Percentiles rank a stretch among this genome's conserved stretches.
These are phyloP conservation scores for Stygiomarasmius scandens DNA, from an alignment of 1,284 basidiomycete species.

Conservation along the genomic window DNA sequence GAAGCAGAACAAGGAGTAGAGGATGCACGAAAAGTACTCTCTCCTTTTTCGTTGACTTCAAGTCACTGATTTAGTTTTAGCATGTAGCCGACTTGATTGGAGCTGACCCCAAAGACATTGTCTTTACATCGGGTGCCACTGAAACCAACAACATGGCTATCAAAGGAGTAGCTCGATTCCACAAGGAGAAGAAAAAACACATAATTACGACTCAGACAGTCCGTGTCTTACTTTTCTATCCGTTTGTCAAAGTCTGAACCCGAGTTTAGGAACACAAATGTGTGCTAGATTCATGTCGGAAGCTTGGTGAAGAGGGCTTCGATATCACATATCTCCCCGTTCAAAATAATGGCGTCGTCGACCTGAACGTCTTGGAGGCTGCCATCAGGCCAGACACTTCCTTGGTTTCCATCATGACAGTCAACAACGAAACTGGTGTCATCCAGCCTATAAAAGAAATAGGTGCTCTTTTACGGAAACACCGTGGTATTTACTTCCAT, in stretches of 20 bases:
- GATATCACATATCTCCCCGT: conserved; percentile 98
- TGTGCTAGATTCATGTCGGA: conserved; percentile 96
- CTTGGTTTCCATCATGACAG: conserved; percentile 95
- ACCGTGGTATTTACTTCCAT: conserved; percentile 93
- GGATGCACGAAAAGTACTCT: conserved; percentile 78
- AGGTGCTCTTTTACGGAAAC: conserved; percentile 79
- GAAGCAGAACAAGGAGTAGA: conserved; percentile 96
- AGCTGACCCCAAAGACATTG: conserved; percentile 93
- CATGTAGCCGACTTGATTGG: conserved; percentile 92
- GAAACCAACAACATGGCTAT: conserved; percentile 99
- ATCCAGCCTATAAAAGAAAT: conserved; percentile 98
- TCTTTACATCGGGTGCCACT: conserved; percentile 98
- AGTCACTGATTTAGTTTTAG: conserved; percentile 39
- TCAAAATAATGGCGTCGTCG: conserved; percentile 83
- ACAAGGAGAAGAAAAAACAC: conserved; percentile 88
- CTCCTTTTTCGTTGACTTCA: neutral
- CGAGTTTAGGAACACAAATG: conserved; percentile 93
- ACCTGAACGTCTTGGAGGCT: conserved; percentile 74
- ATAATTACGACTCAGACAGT: conserved; percentile 93
- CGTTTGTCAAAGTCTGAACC: conserved; percentile 8
- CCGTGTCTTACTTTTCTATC: conserved; percentile 28
- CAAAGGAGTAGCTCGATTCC: conserved; percentile 95
- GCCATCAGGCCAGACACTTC: conserved; percentile 89
- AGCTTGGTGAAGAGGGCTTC: conserved; percentile 95
- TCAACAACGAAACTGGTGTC: conserved; percentile 99